Conservation (phyloP, 2,329 filamentous ascomycete genomes). For the Sclerotinia borealis region DNA sequence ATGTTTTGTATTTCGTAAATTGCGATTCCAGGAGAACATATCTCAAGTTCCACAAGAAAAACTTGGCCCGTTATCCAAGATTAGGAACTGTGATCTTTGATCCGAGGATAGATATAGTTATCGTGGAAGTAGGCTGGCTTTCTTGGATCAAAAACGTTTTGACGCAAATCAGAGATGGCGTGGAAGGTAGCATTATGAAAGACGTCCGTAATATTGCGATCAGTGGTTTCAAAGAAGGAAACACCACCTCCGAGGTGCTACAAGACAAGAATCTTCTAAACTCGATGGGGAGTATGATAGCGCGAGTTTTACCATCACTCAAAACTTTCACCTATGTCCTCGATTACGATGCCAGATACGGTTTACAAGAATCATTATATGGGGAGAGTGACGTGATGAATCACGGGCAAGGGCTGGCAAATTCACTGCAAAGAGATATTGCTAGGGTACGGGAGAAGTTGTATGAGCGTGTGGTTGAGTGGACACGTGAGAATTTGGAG, state of each 20-base stretch:
- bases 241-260: not conserved
- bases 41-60: not conserved
- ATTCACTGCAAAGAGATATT: not conserved
- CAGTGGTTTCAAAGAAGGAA: not conserved
- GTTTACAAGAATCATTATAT: not conserved
- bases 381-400: not conserved
- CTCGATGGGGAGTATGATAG: not conserved
- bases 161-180: not conserved
- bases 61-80: not conserved
- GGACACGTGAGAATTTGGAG: not conserved
- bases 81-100: not conserved
- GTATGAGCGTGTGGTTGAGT: not conserved
- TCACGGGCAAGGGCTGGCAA: not conserved
- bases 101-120: not conserved
- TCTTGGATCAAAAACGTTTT: not conserved
- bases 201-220: not conserved
- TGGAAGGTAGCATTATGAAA: not conserved
- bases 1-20: slow-evolving; percentile 3
- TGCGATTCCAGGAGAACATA: not conserved
- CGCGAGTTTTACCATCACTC: not conserved
- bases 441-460: not conserved
- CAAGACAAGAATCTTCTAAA: not conserved
- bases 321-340: not conserved
- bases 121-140: not conserved
- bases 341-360: not conserved